These are phyloP conservation scores for Tulasnella sp. DNA, from an alignment of 768 basidiomycete species.

Conservation along the genomic window DNA sequence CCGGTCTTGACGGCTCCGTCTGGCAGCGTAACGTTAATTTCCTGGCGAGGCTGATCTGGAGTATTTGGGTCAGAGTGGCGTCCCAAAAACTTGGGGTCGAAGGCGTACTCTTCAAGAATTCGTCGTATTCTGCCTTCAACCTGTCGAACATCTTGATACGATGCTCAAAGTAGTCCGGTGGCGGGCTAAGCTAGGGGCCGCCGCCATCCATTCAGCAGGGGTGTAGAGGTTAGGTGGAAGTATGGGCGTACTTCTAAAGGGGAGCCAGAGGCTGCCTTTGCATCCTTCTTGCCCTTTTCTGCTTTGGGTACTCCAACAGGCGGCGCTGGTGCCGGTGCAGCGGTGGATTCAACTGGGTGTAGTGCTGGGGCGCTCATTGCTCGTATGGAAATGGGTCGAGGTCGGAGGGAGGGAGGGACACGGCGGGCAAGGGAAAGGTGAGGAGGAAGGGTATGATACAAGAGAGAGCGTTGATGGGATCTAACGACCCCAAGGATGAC, in stretches of 20 bases:
- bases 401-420: neutral
- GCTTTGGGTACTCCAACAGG: conserved; percentile 26
- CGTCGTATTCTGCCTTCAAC: conserved; percentile 76
- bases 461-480: conserved; percentile 1
- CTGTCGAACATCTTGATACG: conserved; percentile 85
- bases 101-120: conserved; percentile 63
- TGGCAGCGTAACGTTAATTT: conserved; percentile 74
- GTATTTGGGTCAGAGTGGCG: neutral
- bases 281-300: conserved; percentile 29
- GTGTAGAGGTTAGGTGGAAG: too few species aligned
- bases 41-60: conserved; percentile 61
- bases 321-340: conserved; percentile 26
- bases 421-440: neutral
- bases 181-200: conserved; percentile 58
- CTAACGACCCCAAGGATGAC: neutral
- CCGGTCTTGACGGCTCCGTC: conserved; percentile 81
- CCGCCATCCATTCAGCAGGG: neutral
- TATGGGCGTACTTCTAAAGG: conserved; percentile 27
- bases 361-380: conserved; percentile 25
- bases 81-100: conserved; percentile 5
- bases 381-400: neutral
- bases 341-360: conserved; percentile 31
- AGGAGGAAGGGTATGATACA: neutral
- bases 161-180: conserved; percentile 79
- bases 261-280: conserved; percentile 21